Base-by-base conservation (phyloP, 2,329 filamentous ascomycete genomes). In the Venturia nashicola region DNA sequence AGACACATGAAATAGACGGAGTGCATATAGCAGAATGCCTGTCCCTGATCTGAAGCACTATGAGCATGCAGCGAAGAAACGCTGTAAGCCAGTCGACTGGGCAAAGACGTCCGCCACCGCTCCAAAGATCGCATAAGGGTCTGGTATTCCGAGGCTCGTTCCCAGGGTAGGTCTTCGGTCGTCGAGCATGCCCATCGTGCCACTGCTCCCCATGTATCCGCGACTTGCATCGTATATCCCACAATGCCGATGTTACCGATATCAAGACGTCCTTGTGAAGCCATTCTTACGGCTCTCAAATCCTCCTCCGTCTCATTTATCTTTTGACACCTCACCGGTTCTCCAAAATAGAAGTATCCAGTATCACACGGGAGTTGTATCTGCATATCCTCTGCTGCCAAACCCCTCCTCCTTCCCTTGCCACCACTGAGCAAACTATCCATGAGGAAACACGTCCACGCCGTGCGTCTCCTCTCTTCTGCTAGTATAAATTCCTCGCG, bases 391-490 rank as follows among this genome's bases (percentile, higher is more conserved):
- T 67, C 64, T 12, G 71, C 71, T 0, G 68, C 68, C 51, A 76
- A 66, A 8, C 72, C 72, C 6, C 74, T 65, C 66, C 73, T 75
- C n/a, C 74, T 71, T 0, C 74, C 74, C 62, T 75, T 76, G 8
- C 74, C 74, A 40, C 74, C 74, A 59, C 74, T 76, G 34, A 76
- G 68, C 46, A 76, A 68, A 64, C 73, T 76, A 68, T 76, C 74
- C 74, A 76, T 76, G 34, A 76, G 69, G 68, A 76, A 76, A 67
- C 74, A 76, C 0, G 74, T 76, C 74, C 74, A 76, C 14, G 74
- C 74, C 1, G 74, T 76, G 8, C 74, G 70, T 5, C 74, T 70
- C 43, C 74, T 71, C 64, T 75, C 74, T 59, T 76, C 74, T 3
- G 73, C 73, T n/a, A 73, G 71, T 66, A 76, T 74, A 67, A 76